Evolutionary conservation across 805 yeast species (phyloP), one percentile per base, ranked within the genome.

Genomic region (Yamadazyma akitaensis): DNA sequence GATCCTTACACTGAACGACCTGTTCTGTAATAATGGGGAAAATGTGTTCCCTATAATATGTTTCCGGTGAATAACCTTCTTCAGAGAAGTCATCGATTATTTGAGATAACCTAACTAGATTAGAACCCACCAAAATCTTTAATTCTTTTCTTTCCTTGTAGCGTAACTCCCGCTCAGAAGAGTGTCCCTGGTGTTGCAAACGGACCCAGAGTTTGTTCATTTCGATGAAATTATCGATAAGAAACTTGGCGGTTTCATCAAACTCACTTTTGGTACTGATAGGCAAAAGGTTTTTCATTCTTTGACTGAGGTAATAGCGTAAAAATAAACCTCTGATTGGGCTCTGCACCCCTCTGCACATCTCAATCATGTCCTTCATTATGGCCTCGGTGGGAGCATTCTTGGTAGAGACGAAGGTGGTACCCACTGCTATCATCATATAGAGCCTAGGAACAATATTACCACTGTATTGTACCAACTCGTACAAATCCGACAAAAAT

Each of bases 191-290:
- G 62, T 91, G 96, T 67, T 92, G 98, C 53, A 91, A 72, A 43
- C 99, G 78, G 3, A 94, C 98, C 99, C 99, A 94, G 40, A 94
- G 73, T 64, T 94, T 94, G 70, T 94, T 94, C 99, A 94, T 94
- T 63, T 94, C 99, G 47, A 92, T 82, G 63, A 94, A 94, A 63
- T 94, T 94, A 16, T 88, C 80, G 43, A 88, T 76, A 31, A 91
- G 79, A 59, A 91, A 92, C 48, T 83, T 81, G 36, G 89, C 85
- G 2, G 91, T 81, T 51, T 85, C 90, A 40, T 77, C 70, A 41
- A 84, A 69, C 54, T 77, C 79, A 55, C 33, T 60, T 25, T 54
- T 56, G 30, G 53, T 62, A 10, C 56, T 45, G 41, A 72, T 51
- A 8, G 87, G 86, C 47, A 84, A 64, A 51, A 79, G 67, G 58